These are phyloP conservation scores for Glycyrrhiza uralensis DNA, from an alignment of 306 rosid genomes.

Conservation along the genomic window DNA sequence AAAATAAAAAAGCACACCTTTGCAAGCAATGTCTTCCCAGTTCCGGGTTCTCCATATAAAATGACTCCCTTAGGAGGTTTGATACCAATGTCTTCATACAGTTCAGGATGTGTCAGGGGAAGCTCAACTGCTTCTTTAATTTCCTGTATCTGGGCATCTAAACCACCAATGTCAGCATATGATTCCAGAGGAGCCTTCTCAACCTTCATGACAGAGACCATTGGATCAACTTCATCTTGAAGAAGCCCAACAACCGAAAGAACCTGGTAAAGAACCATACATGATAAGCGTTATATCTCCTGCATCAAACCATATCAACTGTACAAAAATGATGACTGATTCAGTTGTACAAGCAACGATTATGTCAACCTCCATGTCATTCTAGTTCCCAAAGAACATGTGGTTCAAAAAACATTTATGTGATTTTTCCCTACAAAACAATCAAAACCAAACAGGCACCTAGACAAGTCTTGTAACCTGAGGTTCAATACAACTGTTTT, in stretches of 20 bases:
- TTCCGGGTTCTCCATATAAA: conserved; percentile 94
- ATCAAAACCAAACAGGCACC: no score
- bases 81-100: conserved; percentile 96
- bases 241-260: conserved; percentile 98
- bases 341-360: neutral
- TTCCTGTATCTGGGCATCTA: conserved; percentile 98
- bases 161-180: conserved; percentile 96
- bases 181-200: conserved; percentile 99
- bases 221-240: conserved; percentile 99
- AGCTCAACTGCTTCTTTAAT: conserved; percentile 99
- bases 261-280: conserved; percentile 48
- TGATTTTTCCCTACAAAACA: no score
- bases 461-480: no score
- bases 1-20: conserved; percentile 51
- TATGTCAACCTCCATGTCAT: neutral
- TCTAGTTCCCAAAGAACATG: neutral
- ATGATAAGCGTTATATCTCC: neutral
- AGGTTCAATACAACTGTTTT: no score
- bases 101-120: conserved; percentile 94
- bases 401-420: no score
- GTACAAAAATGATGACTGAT: neutral
- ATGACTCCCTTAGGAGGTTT: conserved; percentile 97
- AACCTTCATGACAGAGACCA: conserved; percentile 78
- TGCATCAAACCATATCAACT: conserved; percentile 2
- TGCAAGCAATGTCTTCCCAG: conserved; percentile 97